phyloP scores from a whole-genome alignment of 78 protist species.

The Emiliania huxleyi region DNA sequence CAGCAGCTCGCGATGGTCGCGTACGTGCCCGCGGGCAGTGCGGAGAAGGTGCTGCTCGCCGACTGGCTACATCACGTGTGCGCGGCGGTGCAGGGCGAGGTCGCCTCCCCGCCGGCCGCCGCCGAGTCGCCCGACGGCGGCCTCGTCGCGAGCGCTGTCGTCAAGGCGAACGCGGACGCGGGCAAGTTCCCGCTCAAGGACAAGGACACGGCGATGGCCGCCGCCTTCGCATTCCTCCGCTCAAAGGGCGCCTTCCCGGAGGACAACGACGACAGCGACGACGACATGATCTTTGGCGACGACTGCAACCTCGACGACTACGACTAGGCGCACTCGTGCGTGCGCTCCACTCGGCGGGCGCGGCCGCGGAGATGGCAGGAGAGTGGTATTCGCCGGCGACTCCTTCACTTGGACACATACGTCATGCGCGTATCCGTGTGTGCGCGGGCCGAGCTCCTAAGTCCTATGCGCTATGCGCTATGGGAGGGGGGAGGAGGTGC shows the following conservation, averaged over 20 bases:
- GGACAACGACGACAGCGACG: not conserved
- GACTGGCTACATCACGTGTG: not conserved
- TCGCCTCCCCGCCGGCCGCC: not conserved
- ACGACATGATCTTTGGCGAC: not conserved
- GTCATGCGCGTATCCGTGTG: too few relatives aligned
- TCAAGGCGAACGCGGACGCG: not conserved
- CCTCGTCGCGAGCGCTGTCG: not conserved
- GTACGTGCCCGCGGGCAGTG: not conserved
- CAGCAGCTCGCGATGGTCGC: not conserved
- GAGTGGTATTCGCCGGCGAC: too few relatives aligned
- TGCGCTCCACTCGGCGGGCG: too few relatives aligned
- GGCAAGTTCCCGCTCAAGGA: constrained; percentile 8
- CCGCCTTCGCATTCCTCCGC: not conserved
- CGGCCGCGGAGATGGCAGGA: too few relatives aligned
- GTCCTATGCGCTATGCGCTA: too few relatives aligned
- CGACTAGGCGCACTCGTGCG: too few relatives aligned
- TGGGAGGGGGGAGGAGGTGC: too few relatives aligned
- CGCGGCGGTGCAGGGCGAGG: not conserved
- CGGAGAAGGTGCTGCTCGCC: not conserved
- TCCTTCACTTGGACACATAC: too few relatives aligned
- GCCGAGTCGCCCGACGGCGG: not conserved
- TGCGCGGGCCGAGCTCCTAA: too few relatives aligned
- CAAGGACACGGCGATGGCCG: constrained; percentile 4
- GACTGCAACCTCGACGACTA: too few relatives aligned
- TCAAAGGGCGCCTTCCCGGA: constrained; percentile 1